Evolutionary conservation across 1,139 yeast genomes (phyloP), one percentile per base, ranked within the genome.

Genomic region (Meyerozyma athensensis): DNA sequence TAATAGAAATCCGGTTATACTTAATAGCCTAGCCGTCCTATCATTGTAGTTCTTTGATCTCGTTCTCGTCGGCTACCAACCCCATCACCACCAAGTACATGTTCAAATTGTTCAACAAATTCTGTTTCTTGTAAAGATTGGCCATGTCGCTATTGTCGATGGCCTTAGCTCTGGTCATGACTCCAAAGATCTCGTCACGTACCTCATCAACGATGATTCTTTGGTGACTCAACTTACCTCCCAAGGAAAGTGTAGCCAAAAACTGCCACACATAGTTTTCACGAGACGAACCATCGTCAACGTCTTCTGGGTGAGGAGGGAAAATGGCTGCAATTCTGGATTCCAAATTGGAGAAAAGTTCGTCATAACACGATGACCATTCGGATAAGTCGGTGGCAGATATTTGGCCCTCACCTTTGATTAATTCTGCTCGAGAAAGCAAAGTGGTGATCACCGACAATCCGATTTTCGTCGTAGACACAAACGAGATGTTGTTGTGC

Each of bases 71-170:
- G 10, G 97, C 96, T 46, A 86, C 89, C 48, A 92, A 75, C 4
- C 98, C 98, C 94, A 92, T 89, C 37, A 92, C 97, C 50, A 90
- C 94, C 64, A 92, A 75, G 67, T 89, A 90, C 75, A 92, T 69
- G 59, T 92, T 92, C 74, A 92, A 77, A 56, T 90, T 89, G 49
- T 79, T 81, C 53, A 84, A 73, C 53, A 84, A 75, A 61, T 80
- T 83, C 43, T 72, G 77, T 50, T 82, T 75, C 55, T 72, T 76
- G 53, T 74, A 72, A 46, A 70, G 62, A 45, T 76, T 73, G 18
- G 78, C 80, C 43, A 72, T 55, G 43, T 80, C 83, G 13, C 68
- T 56, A 37, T 70, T 66, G 42, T 69, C 74, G 37, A 83, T 68
- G 23, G 79, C 79, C 67, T 86, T 87, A 14, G 96, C 95, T 48